A percentile compares a stretch with the other conserved stretches of the same genome.
Evolutionary conservation across 345 rosid genomes (phyloP).

Genomic region (Erucastrum elatum): DNA sequence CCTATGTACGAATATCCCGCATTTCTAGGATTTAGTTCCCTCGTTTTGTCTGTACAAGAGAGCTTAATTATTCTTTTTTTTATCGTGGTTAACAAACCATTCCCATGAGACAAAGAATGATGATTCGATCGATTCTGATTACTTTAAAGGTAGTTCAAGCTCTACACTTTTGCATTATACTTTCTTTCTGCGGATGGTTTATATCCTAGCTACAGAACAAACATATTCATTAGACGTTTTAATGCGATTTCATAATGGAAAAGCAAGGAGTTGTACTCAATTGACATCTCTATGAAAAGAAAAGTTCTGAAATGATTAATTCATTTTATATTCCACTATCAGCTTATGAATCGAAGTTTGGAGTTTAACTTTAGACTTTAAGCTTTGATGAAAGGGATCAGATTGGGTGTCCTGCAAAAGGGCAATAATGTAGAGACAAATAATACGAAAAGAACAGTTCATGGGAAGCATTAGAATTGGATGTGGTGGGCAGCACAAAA

Average conservation of each 20-base stretch:
- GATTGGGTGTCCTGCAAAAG: background rate
- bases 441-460: slow-evolving; percentile 33
- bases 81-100: slow-evolving; percentile 9
- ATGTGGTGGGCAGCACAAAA: slow-evolving; percentile 32
- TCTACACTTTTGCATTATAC: background rate
- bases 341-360: background rate
- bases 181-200: background rate
- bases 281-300: background rate
- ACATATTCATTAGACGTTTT: background rate
- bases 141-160: background rate
- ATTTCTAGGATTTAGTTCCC: slow-evolving; percentile 36
- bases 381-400: background rate
- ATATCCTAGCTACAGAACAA: background rate
- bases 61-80: background rate
- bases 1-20: slow-evolving; percentile 31
- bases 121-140: slow-evolving; percentile 11
- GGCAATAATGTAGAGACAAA: slow-evolving; percentile 31
- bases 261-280: background rate
- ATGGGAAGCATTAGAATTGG: slow-evolving; percentile 31
- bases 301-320: background rate
- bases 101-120: slow-evolving; percentile 9
- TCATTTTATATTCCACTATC: background rate
- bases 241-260: background rate
- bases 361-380: background rate
- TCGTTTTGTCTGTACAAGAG: slow-evolving; percentile 14